Base-by-base conservation (phyloP, 2,329 filamentous ascomycete genomes). In the Colletotrichum lentis region DNA sequence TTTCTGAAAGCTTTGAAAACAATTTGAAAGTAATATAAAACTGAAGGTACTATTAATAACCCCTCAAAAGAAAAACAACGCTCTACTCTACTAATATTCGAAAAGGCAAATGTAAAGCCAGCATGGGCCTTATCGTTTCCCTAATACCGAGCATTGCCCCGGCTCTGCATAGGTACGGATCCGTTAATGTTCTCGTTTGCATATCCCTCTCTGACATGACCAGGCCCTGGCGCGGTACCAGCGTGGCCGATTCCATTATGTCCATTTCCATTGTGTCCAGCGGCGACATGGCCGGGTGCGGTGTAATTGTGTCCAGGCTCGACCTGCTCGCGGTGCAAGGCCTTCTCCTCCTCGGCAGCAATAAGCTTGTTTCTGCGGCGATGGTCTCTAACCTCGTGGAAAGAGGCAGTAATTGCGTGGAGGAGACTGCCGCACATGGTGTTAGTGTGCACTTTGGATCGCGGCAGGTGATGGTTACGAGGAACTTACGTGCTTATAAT, bases 331-430 rank as follows among this genome's bases (percentile, higher is more conserved):
- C 18, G 47, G 14, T 56, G 5, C 8, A 46, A 22, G 2, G 55
- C 41, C 41, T 58, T 58, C 61, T 63, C 44, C 44, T 60, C 55
- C 16, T 54, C 54, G 3, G n/a, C 55, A 3, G 24, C 22, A 20
- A 22, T 10, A 8, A 44, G 49, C 18, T 66, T 58, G 22, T 55
- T 37, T 39, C 50, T 55, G 14, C 56, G 37, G n/a, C n/a, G 37
- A 12, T 49, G 44, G 1, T 66, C 68, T 24, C 50, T 62, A 5
- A 73, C 73, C 67, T 79, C 77, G 66, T 82, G 78, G 74, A 81
- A 81, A 1, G 76, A 71, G 39, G 80, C 80, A 8, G 80, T 82
- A 56, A 81, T 67, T 14, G 79, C 77, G 67, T 83, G 80, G 6
- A 83, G 76, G 20, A 82, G 20, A 10, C 80, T 81, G 24, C n/a